Conservation (phyloP, 768 basidiomycete species). For the Krasilnikovozyma curviuscula region DNA sequence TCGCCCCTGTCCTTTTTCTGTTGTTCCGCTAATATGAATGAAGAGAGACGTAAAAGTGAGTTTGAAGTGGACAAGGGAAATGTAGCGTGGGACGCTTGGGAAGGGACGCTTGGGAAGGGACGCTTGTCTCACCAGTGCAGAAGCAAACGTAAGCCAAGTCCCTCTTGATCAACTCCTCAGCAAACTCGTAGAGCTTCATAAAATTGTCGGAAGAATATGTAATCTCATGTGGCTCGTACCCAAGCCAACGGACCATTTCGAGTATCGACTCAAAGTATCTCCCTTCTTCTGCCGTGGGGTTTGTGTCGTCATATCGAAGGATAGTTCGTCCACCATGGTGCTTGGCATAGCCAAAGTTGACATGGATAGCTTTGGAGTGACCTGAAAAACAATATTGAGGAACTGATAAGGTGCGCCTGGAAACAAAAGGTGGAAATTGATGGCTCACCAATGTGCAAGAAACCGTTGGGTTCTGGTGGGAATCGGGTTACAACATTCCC, state of each 20-base stretch:
- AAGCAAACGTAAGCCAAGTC: conserved; percentile 92
- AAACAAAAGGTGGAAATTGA: background rate
- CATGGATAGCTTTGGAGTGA: conserved; percentile 95
- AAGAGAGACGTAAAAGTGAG: background rate
- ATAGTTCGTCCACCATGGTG: conserved; percentile 83
- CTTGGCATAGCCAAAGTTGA: conserved; percentile 96
- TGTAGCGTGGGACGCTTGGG: background rate
- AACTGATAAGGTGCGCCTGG: background rate
- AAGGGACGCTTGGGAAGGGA: background rate
- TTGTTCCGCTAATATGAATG: conserved; percentile 52
- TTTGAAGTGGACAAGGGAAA: background rate
- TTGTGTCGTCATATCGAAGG: conserved; percentile 92
- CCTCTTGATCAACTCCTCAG: conserved; percentile 66
- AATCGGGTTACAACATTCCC: conserved; percentile 86
- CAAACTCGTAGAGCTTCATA: conserved; percentile 61
- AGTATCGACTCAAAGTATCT: conserved; percentile 90
- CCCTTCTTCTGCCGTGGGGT: conserved; percentile 93
- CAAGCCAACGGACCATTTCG: conserved; percentile 88
- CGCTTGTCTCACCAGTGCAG: conserved; percentile 57
- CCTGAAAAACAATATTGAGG: conserved; percentile 39
- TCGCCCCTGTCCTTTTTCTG: conserved; percentile 75
- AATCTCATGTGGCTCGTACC: conserved; percentile 95
- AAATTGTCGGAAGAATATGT: conserved; percentile 99
- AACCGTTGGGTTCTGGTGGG: conserved; percentile 97
- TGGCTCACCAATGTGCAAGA: conserved; percentile 38